Evolutionary conservation across 768 basidiomycete genomes (phyloP), one percentile per base, ranked within the genome.

Genomic region (Lactarius akahatsu): DNA sequence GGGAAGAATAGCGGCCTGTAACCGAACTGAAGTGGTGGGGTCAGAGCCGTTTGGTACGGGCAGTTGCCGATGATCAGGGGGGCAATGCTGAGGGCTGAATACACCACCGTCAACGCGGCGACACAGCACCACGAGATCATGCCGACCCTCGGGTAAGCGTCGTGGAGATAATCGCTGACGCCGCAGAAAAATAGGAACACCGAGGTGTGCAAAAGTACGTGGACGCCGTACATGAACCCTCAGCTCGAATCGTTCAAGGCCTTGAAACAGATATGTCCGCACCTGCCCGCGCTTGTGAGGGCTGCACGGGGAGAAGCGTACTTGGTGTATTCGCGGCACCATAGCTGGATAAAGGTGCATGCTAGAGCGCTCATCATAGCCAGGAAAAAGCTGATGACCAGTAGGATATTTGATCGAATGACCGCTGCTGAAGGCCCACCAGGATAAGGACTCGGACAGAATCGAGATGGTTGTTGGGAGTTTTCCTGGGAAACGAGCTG

Each of bases 1-100:
- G 9, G 5, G 56, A 41, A 43, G 28, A 30, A 20, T 18, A 54
- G 26, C 26, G 52, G 11, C 38, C 16, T 50, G 57, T 16, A 0
- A 20, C 20, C 18, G 4, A 26, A 41, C 1, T 28, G 60, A 18
- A 66, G 56, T 34, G 28, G 65, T 32, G 45, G 54, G n/a, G 60
- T 66, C 36, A 69, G 18, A 13, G 68, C 59, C 16, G 68, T 69
- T 9, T 62, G 50, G 55, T 62, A 69, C 8, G 68, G 68, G 13
- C 32, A 58, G 11, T 66, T 59, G 34, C 20, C 13, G 45, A 55
- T 59, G 20, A 62, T 43, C 16, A 69, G 38, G 20, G 68, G 65
- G 5, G 36, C 45, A 13, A 69, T 32, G 30, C 65, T 69, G 57
- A 62, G 40, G 28, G 30, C 18, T 11, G 34, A 0, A 38, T 69